phyloP scores from a whole-genome alignment of 2,329 filamentous ascomycete species.

The Aspergillus chevalieri region DNA sequence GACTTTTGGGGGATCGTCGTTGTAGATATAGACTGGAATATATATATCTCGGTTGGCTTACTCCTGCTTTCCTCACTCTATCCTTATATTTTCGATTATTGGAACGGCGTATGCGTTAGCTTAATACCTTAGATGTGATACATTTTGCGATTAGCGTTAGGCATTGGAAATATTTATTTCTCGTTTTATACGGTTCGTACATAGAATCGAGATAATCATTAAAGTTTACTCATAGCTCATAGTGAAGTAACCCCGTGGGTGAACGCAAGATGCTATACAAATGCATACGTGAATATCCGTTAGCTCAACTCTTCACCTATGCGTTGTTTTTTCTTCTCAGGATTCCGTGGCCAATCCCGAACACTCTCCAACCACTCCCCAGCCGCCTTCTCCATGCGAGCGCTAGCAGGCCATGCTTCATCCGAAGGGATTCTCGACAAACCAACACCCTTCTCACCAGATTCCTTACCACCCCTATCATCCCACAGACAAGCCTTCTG shows the following conservation, averaged over 20 bases:
- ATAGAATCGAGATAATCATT: no score
- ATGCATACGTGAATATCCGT: no score
- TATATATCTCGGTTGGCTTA: background rate
- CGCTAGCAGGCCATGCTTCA: background rate
- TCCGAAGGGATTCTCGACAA: slow-evolving; percentile 3
- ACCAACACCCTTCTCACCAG: slow-evolving; percentile 33
- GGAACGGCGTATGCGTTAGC: no score
- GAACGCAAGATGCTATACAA: no score
- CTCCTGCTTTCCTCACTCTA: background rate
- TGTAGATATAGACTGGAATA: slow-evolving; percentile 9
- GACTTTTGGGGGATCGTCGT: slow-evolving; percentile 10
- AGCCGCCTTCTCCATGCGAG: background rate
- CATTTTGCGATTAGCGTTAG: no score
- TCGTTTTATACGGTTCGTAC: no score
- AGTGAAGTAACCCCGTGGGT: no score
- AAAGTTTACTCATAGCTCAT: no score
- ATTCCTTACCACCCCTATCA: no score
- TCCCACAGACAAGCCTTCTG: slow-evolving; percentile 40
- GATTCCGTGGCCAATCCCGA: background rate
- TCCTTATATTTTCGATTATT: no score
- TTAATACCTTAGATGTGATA: no score
- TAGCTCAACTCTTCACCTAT: background rate
- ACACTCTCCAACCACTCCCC: background rate
- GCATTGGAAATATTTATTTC: no score
- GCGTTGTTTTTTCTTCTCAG: background rate